Evolutionary conservation across 2,329 filamentous ascomycete species (phyloP).

Genomic region (Mariannaea elegans): DNA sequence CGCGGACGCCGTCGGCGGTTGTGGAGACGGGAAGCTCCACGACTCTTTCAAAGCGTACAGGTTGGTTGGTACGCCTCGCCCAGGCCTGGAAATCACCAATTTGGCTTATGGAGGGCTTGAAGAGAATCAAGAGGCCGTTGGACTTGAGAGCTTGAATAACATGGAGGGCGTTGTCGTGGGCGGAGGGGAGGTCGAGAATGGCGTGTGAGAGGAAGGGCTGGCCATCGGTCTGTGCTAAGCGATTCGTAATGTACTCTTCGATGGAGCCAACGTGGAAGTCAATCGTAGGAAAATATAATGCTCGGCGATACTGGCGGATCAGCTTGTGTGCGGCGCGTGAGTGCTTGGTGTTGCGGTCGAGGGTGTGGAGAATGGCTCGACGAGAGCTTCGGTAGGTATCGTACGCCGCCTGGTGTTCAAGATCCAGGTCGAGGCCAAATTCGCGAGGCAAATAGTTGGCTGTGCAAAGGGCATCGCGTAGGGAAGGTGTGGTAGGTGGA

Average conservation of each 20-base stretch:
- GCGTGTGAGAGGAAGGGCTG: slow-evolving; percentile 75
- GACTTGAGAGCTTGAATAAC: slow-evolving; percentile 67
- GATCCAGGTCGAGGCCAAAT: slow-evolving; percentile 39
- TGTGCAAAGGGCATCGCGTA: slow-evolving; percentile 45
- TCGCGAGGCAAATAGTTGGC: slow-evolving; percentile 33
- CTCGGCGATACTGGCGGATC: slow-evolving; percentile 72
- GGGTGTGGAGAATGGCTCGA: slow-evolving; percentile 76
- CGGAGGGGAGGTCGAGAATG: slow-evolving; percentile 76
- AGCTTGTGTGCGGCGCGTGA: slow-evolving; percentile 71
- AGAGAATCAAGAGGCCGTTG: slow-evolving; percentile 73
- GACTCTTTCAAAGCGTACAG: slow-evolving; percentile 64
- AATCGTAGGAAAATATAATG: slow-evolving; percentile 74
- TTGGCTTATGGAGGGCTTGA: slow-evolving; percentile 82
- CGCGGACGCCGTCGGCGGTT: slow-evolving; percentile 53
- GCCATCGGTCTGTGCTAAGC: slow-evolving; percentile 52
- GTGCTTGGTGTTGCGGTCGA: slow-evolving; percentile 72
- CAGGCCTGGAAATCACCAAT: slow-evolving; percentile 67
- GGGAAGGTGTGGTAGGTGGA: slow-evolving; percentile 54
- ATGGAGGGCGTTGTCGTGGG: slow-evolving; percentile 57
- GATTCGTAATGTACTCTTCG: slow-evolving; percentile 66
- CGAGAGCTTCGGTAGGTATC: slow-evolving; percentile 60
- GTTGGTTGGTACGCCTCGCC: slow-evolving; percentile 62
- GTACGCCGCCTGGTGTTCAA: slow-evolving; percentile 46
- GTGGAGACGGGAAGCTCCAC: slow-evolving; percentile 63
- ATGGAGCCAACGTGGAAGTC: slow-evolving; percentile 79